A percentile compares a stretch with the other conserved stretches of the same genome.
These are phyloP conservation scores for Thamnidium elegans DNA, from an alignment of 192 early-diverging fungal genomes.

Conservation along the genomic window DNA sequence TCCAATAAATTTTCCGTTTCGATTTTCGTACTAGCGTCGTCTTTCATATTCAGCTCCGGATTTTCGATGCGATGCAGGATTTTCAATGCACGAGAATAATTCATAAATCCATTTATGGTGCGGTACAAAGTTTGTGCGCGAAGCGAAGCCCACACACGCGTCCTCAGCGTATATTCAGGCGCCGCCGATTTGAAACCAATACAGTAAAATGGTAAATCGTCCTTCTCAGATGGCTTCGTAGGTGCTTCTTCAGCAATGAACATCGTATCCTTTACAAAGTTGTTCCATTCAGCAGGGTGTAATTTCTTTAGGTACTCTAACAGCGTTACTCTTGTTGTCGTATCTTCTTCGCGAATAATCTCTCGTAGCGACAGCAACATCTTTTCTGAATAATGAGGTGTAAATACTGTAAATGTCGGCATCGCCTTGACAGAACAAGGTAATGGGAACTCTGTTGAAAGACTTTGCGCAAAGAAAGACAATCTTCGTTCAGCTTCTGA, in stretches of 20 bases:
- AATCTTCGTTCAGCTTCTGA: conserved; percentile 66
- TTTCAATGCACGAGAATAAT: conserved; percentile 68
- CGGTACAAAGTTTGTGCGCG: conserved; percentile 72
- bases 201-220: conserved; percentile 66
- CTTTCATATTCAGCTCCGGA: conserved; percentile 58
- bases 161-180: conserved; percentile 65
- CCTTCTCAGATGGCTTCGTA: conserved; percentile 34
- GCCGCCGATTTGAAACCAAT: conserved; percentile 67
- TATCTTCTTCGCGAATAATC: conserved; percentile 70
- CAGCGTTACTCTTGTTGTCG: conserved; percentile 62
- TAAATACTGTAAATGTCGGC: conserved; percentile 69
- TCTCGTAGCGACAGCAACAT: conserved; percentile 67
- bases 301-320: conserved; percentile 66
- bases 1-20: conserved; percentile 50
- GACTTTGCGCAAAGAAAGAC: conserved; percentile 71
- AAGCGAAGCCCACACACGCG: conserved; percentile 71
- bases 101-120: conserved; percentile 72
- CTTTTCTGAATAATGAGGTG: conserved; percentile 72
- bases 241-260: conserved; percentile 55
- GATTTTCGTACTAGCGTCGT: not conserved
- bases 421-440: conserved; percentile 63
- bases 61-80: conserved; percentile 64
- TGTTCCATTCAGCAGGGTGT: conserved; percentile 68
- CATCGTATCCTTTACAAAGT: conserved; percentile 76
- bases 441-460: conserved; percentile 60